Percentiles rank a stretch among this genome's conserved stretches.
Evolutionary conservation across 1,284 basidiomycete species (phyloP).

Genomic region (Puccinia polysora): DNA sequence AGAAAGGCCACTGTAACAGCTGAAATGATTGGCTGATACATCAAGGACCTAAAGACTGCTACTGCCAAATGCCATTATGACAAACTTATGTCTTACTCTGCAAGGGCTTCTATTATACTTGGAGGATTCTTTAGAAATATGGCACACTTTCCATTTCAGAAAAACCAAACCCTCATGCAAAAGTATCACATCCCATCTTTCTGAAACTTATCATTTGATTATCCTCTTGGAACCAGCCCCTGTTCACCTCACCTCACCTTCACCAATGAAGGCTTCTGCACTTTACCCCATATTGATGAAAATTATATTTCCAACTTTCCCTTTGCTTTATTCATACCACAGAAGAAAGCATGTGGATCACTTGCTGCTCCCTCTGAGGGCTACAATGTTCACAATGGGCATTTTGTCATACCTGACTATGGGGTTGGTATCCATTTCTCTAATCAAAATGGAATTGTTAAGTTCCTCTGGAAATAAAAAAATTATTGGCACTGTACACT

Average conservation of each 20-base stretch:
- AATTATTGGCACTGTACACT: too few species aligned
- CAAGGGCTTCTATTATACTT: not conserved
- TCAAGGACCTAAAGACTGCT: not conserved
- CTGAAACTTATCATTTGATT: not conserved
- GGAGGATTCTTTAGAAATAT: not conserved
- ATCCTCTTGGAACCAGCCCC: not conserved
- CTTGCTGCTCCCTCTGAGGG: not conserved
- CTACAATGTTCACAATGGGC: not conserved
- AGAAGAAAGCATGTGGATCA: not conserved
- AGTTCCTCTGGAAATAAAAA: too few species aligned
- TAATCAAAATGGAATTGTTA: conserved; percentile 11
- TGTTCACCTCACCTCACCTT: conserved; percentile 4
- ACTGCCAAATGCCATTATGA: not conserved
- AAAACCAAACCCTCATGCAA: not conserved
- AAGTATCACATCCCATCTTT: conserved; percentile 1
- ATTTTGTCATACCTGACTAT: conserved; percentile 1
- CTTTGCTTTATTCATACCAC: conserved; percentile 17
- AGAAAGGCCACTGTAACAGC: not conserved
- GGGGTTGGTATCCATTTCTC: conserved; percentile 4
- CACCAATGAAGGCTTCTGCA: not conserved
- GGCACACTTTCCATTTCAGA: not conserved
- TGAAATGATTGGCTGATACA: not conserved
- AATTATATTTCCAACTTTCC: not conserved
- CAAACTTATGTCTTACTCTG: not conserved
- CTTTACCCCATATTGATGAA: not conserved